phyloP scores from a whole-genome alignment of 108 stramenopile species.

The Cyclotella sp. region DNA sequence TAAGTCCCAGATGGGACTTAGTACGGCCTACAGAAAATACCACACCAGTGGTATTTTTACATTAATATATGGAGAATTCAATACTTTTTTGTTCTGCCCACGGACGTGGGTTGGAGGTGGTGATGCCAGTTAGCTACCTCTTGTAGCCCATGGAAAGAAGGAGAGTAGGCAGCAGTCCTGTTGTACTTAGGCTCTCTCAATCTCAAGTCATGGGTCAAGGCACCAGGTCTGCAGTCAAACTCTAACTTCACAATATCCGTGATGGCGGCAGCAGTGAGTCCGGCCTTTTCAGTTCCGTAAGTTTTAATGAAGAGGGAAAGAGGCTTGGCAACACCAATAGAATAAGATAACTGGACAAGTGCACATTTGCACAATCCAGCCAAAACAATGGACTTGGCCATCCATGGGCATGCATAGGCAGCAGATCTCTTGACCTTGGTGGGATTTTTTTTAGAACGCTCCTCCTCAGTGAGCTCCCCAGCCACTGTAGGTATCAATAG shows the following conservation, averaged over 20 bases:
- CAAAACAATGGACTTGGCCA: slow-evolving; percentile 95
- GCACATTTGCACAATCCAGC: slow-evolving; percentile 95
- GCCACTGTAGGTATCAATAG: slow-evolving; percentile 98
- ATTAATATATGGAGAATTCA: no score
- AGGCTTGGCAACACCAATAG: slow-evolving; percentile 96
- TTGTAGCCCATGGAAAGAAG: no score
- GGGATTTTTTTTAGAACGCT: slow-evolving; percentile 96
- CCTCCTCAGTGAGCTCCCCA: slow-evolving; percentile 99
- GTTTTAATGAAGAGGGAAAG: slow-evolving; percentile 94
- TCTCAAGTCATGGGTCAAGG: slow-evolving; percentile 89
- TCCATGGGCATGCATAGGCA: slow-evolving; percentile 97
- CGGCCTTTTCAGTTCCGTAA: slow-evolving; percentile 93
- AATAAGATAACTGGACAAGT: slow-evolving; percentile 94
- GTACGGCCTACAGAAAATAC: no score
- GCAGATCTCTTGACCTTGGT: slow-evolving; percentile 98
- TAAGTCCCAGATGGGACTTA: no score
- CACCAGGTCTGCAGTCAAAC: slow-evolving; percentile 93
- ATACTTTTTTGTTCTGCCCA: no score
- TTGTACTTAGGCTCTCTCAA: slow-evolving; percentile 93
- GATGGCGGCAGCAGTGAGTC: slow-evolving; percentile 88
- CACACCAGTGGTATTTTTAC: no score
- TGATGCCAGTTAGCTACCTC: no score
- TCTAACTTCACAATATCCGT: slow-evolving; percentile 95
- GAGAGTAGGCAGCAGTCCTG: slow-evolving; percentile 96
- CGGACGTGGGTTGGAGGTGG: no score